phyloP scores from a whole-genome alignment of 179 eudicot species.

The Nepenthes alata region DNA sequence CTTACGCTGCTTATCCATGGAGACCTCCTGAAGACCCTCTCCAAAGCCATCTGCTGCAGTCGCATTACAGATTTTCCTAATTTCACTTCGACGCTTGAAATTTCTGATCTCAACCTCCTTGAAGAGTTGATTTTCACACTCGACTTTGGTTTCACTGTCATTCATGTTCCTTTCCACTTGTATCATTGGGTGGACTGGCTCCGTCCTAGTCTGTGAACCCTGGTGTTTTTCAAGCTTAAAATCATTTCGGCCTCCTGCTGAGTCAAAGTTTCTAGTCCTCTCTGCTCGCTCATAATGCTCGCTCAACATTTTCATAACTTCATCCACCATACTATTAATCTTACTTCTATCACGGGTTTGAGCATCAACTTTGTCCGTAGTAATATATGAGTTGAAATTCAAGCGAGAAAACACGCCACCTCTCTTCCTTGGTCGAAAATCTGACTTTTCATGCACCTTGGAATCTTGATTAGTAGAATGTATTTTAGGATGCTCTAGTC shows the following conservation, averaged over 20 bases:
- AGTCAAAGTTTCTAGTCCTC: neutral
- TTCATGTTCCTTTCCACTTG: neutral
- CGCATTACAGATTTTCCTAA: neutral
- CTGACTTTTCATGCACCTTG: neutral
- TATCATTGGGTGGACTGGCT: neutral
- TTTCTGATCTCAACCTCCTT: neutral
- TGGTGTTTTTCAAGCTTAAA: slow-evolving; percentile 2
- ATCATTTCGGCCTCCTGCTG: neutral
- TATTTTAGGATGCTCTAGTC: neutral
- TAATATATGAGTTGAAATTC: neutral
- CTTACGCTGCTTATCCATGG: neutral
- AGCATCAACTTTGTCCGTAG: neutral
- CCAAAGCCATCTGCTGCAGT: neutral
- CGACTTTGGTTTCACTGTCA: neutral
- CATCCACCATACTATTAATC: slow-evolving; percentile 2
- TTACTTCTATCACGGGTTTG: neutral
- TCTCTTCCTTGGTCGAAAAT: neutral
- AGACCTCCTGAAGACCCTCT: neutral
- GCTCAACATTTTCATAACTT: slow-evolving; percentile 7
- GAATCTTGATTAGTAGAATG: neutral
- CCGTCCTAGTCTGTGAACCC: neutral
- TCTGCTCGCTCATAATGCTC: slow-evolving; percentile 2
- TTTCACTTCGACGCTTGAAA: slow-evolving; percentile 10
- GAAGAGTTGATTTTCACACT: neutral
- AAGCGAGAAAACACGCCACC: slow-evolving; percentile 10